Evolutionary conservation across 345 rosid species (phyloP).

Genomic region (Gynandropsis gynandra): DNA sequence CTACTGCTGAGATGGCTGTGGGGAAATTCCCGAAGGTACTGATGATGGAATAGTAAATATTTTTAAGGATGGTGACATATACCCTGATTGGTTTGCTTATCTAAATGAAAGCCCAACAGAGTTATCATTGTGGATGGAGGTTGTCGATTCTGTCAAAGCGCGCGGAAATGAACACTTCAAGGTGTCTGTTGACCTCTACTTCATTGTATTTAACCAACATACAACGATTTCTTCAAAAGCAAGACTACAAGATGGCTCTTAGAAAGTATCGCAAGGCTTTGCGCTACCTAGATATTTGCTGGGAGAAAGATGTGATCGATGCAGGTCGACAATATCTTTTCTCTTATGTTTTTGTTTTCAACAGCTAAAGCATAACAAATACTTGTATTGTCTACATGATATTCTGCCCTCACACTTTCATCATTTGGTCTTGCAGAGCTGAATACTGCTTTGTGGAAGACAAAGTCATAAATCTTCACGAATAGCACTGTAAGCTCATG

Average conservation of each 20-base stretch:
- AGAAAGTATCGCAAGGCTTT: conserved; percentile 87
- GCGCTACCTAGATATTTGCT: no score
- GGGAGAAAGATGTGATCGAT: no score
- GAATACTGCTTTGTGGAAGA: conserved; percentile 68
- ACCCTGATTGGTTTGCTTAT: conserved; percentile 95
- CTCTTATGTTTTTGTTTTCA: no score
- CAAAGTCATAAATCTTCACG: conserved; percentile 82
- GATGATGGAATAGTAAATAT: conserved; percentile 79
- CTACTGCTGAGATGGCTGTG: conserved; percentile 52
- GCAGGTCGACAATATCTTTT: no score
- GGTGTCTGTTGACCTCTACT: no score
- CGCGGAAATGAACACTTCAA: no score
- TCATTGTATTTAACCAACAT: no score
- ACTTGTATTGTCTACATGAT: no score
- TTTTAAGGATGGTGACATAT: no score
- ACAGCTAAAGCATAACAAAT: no score
- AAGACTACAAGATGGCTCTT: conserved; percentile 91
- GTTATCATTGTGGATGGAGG: conserved; percentile 87
- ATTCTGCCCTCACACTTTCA: no score
- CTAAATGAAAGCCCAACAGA: conserved; percentile 52
- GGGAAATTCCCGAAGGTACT: conserved; percentile 62
- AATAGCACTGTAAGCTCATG: conserved; percentile 71
- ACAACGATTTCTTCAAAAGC: conserved; percentile 41
- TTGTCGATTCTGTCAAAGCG: conserved; percentile 65
- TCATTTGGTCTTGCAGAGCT: no score